These are phyloP conservation scores for Xerocomellus dryophilus DNA, from an alignment of 768 basidiomycete genomes.

Conservation along the genomic window DNA sequence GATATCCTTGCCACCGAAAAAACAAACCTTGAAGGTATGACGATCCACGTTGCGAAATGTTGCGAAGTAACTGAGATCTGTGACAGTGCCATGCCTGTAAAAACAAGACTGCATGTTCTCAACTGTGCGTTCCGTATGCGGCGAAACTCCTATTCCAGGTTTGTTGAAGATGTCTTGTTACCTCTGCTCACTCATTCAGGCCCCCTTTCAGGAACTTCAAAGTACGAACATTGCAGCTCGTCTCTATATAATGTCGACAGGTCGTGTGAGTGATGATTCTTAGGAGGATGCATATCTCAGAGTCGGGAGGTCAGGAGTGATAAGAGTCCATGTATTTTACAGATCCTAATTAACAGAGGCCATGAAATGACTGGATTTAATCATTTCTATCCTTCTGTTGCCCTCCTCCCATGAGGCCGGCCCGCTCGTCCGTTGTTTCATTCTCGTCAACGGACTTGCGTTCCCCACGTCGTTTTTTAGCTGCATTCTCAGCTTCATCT, in stretches of 20 bases:
- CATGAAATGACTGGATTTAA: conserved; percentile 22
- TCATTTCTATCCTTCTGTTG: conserved; percentile 34
- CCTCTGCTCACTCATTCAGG: neutral
- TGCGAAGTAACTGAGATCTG: neutral
- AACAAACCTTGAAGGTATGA: conserved; percentile 88
- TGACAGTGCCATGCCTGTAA: conserved; percentile 80
- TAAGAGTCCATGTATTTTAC: conserved; percentile 36
- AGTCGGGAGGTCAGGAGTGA: neutral
- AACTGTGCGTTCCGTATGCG: conserved; percentile 93
- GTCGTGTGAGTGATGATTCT: conserved; percentile 67
- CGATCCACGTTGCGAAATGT: neutral
- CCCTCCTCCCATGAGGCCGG: conserved; percentile 57
- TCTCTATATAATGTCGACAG: conserved; percentile 81
- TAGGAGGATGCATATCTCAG: conserved; percentile 4
- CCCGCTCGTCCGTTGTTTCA: conserved; percentile 52
- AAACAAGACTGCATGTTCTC: conserved; percentile 97
- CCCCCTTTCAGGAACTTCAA: conserved; percentile 68
- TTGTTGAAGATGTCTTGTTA: conserved; percentile 17
- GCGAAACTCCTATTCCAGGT: conserved; percentile 96
- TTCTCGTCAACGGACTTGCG: conserved; percentile 48
- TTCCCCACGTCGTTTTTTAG: conserved; percentile 48
- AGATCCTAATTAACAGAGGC: conserved; percentile 23
- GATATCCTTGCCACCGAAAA: conserved; percentile 58
- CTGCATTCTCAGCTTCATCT: conserved; percentile 51
- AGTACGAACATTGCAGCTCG: conserved; percentile 94